Percentiles rank a stretch among this genome's conserved stretches.
These are phyloP conservation scores for Suillus bovinus DNA, from an alignment of 768 basidiomycete genomes.

Conservation along the genomic window DNA sequence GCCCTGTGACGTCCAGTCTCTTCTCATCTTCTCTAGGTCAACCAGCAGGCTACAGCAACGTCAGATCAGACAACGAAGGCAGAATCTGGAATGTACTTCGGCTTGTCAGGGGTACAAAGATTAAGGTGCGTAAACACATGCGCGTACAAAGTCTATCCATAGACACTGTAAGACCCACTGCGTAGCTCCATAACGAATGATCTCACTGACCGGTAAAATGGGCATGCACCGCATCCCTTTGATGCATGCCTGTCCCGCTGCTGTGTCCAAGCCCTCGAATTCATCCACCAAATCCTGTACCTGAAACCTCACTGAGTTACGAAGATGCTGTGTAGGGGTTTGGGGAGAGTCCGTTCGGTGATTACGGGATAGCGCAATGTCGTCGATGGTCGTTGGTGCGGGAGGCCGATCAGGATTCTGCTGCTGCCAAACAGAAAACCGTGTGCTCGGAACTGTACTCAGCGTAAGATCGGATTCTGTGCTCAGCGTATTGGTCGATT, in stretches of 20 bases:
- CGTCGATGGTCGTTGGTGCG: constrained; percentile 20
- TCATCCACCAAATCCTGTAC: constrained; percentile 20
- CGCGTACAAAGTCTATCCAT: constrained; percentile 21
- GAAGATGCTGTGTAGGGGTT: constrained; percentile 19
- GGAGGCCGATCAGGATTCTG: constrained; percentile 11
- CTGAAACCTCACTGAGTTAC: constrained; percentile 23
- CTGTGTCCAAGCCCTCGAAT: constrained; percentile 14
- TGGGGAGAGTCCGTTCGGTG: constrained; percentile 26
- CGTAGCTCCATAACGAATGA: not conserved
- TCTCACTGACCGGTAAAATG: constrained; percentile 23
- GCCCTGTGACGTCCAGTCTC: constrained; percentile 20
- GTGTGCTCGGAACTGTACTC: constrained; percentile 13
- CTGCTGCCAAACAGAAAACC: constrained; percentile 25
- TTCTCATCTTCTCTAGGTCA: constrained; percentile 16
- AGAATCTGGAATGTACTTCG: constrained; percentile 14
- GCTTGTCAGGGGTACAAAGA: constrained; percentile 21
- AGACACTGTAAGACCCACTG: constrained; percentile 3
- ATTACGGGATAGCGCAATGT: constrained; percentile 24
- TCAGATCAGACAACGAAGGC: not conserved
- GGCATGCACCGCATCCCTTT: constrained; percentile 19
- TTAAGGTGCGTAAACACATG: constrained; percentile 28
- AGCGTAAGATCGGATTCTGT: constrained; percentile 1
- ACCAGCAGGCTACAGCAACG: constrained; percentile 18
- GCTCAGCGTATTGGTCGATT: not conserved
- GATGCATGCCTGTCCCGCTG: constrained; percentile 19